These are phyloP conservation scores for Melampsora medusae DNA, from an alignment of 1,284 basidiomycete genomes.

Conservation along the genomic window DNA sequence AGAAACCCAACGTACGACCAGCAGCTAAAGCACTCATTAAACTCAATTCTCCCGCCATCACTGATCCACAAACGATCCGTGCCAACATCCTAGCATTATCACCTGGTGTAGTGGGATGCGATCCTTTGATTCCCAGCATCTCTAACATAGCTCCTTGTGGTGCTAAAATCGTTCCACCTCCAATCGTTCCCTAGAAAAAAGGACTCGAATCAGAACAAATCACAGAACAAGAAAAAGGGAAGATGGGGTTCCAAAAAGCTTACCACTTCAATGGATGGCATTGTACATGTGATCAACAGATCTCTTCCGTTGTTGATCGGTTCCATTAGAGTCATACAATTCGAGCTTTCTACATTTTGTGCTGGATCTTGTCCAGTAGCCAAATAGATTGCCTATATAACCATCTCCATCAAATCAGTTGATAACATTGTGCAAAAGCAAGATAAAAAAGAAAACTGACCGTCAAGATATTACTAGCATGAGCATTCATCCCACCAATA, in stretches of 20 bases:
- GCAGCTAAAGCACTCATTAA: slow-evolving; percentile 85
- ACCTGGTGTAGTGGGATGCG: slow-evolving; percentile 77
- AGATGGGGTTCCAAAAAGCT: neutral
- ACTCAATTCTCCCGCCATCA: slow-evolving; percentile 91
- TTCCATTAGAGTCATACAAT: slow-evolving; percentile 98
- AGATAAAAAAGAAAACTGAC: slow-evolving; percentile 45
- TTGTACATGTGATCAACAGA: slow-evolving; percentile 83
- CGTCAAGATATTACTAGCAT: slow-evolving; percentile 95
- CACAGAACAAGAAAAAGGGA: neutral
- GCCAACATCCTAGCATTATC: slow-evolving; percentile 82
- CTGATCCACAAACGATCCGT: slow-evolving; percentile 77
- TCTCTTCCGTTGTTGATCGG: slow-evolving; percentile 85
- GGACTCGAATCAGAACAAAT: too few relatives aligned
- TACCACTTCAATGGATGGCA: slow-evolving; percentile 91
- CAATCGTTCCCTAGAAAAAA: slow-evolving; percentile 54
- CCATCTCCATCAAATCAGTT: neutral
- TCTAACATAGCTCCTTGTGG: slow-evolving; percentile 88
- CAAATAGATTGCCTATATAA: slow-evolving; percentile 68
- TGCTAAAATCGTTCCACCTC: slow-evolving; percentile 64
- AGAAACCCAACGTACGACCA: slow-evolving; percentile 59
- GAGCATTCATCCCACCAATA: slow-evolving; percentile 97
- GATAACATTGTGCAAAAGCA: neutral
- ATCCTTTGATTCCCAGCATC: slow-evolving; percentile 83
- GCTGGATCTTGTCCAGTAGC: slow-evolving; percentile 98
- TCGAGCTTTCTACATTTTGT: slow-evolving; percentile 97